A percentile compares a stretch with the other conserved stretches of the same genome.
Evolutionary conservation across 177 flowering plant species (phyloP).

Genomic region (Vitis hybrid): DNA sequence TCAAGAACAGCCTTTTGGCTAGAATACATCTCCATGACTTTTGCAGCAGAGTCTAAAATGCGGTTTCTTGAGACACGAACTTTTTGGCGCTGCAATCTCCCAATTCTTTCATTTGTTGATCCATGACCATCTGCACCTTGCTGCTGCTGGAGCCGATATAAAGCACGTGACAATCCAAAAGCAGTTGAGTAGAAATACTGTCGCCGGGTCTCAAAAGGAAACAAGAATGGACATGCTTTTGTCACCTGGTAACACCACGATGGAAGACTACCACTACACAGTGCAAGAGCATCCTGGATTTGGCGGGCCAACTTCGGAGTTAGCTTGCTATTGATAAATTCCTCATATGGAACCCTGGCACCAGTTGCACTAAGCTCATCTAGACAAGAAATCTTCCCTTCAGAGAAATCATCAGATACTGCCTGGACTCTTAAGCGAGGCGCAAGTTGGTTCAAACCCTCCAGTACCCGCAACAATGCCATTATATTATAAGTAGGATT

Average conservation of each 20-base stretch:
- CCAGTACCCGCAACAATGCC: constrained; percentile 78
- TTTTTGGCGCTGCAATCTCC: constrained; percentile 91
- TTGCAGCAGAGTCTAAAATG: constrained; percentile 92
- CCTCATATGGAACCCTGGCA: constrained; percentile 60
- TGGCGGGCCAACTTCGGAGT: constrained; percentile 95
- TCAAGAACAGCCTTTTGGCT: constrained; percentile 97
- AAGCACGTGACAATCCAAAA: constrained; percentile 91
- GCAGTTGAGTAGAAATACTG: constrained; percentile 98
- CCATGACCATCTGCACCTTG: constrained; percentile 89
- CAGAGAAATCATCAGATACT: constrained; percentile 60
- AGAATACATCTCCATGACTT: constrained; percentile 99
- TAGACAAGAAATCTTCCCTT: constrained; percentile 54
- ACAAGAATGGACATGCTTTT: constrained; percentile 91
- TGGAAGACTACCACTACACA: constrained; percentile 95
- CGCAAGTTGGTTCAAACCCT: constrained; percentile 89
- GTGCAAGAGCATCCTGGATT: constrained; percentile 95
- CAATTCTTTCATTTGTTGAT: constrained; percentile 79
- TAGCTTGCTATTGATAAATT: constrained; percentile 85
- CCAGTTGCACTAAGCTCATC: constrained; percentile 56
- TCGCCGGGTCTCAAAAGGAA: constrained; percentile 92
- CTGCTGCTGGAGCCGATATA: constrained; percentile 89
- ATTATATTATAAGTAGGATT: constrained; percentile 83
- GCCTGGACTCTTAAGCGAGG: constrained; percentile 73
- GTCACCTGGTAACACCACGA: constrained; percentile 98
- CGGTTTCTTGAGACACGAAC: constrained; percentile 93